Conservation (phyloP, 495 filamentous ascomycete species). For the Opeltia flavorubescens region DNA sequence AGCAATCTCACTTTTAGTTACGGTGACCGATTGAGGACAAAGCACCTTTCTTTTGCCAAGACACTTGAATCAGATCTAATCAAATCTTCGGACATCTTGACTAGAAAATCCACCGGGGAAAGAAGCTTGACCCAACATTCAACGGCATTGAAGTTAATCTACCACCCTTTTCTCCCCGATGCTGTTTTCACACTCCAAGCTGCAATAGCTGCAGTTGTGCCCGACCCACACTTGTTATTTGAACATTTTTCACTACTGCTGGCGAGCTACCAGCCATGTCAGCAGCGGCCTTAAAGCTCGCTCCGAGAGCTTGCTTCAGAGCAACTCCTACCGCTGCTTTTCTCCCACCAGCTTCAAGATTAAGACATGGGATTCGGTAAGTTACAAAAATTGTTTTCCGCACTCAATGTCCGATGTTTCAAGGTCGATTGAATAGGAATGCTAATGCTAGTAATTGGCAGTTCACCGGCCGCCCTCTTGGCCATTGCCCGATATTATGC, state of each 20-base stretch:
- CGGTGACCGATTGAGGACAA: too few species aligned
- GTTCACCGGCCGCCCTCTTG: slow-evolving; percentile 35
- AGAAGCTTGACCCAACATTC: neutral
- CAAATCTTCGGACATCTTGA: too few species aligned
- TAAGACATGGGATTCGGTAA: neutral
- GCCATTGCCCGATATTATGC: slow-evolving; percentile 61
- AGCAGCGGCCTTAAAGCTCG: neutral
- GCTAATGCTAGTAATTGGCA: neutral
- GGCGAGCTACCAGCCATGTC: neutral
- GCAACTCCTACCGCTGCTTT: neutral
- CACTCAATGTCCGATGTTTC: too few species aligned
- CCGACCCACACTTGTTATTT: neutral
- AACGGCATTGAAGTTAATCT: neutral
- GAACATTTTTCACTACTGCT: neutral
- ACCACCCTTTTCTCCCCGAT: neutral
- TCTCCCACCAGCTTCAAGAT: neutral
- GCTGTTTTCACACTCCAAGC: neutral
- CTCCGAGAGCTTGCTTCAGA: slow-evolving; percentile 1
- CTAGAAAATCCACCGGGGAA: neutral
- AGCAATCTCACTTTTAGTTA: too few species aligned
- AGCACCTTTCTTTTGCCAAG: too few species aligned
- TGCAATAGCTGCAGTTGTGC: neutral
- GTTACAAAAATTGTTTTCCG: neutral
- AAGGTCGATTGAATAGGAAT: neutral
- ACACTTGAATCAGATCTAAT: too few species aligned